Base-by-base conservation (phyloP, 2,329 filamentous ascomycete species). In the Claviceps fusiformis region DNA sequence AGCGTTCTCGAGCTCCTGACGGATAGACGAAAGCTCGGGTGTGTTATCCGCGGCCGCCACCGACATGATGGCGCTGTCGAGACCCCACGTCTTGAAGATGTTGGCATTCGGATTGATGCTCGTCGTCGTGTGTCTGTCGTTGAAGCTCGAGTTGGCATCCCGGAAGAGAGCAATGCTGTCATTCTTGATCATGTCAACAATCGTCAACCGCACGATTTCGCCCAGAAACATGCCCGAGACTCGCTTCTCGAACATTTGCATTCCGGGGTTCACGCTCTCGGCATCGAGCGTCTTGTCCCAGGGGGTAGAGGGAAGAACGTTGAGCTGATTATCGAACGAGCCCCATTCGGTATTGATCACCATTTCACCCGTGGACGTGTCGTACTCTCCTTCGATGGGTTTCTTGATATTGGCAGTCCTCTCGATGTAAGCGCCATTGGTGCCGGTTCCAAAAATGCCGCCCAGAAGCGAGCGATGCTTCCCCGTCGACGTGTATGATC, bases 171-270 rank as follows among this genome's bases (percentile, higher is more conserved):
- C 76, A 7, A 86, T 72, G 1, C 77, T 68, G 33, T 83, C 75
- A 61, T 88, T 79, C 62, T 86, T 79, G 64, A 91, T 74, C 67
- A 96, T 79, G 56, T 82, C 77, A 52, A 93, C 69, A 27, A 96
- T 73, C 17, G 85, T 83, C 48, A 89, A 78, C 54, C 93, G 86
- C 55, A 96, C 78, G 59, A 97, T 91, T 70, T 98, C 93, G 54
- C 93, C 93, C 51, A 98, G 72, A 74, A 97, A 98, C 92, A 98
- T 97, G 68, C 93, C 93, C 0, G 90, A 95, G 17, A 98, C 86
- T 50, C 92, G 87, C 79, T 98, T 98, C 75, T 98, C 93, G 66
- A 97, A 98, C 88, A 97, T 95, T 68, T 98, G 93, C 58, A 95
- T 83, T 31, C 93, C 93, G 0, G 91, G 92, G 70, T 98, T 97